Percentiles rank a stretch among this genome's conserved stretches.
These are phyloP conservation scores for Camellia granthamiana DNA, from an alignment of 148 eudicot genomes.

Conservation along the genomic window DNA sequence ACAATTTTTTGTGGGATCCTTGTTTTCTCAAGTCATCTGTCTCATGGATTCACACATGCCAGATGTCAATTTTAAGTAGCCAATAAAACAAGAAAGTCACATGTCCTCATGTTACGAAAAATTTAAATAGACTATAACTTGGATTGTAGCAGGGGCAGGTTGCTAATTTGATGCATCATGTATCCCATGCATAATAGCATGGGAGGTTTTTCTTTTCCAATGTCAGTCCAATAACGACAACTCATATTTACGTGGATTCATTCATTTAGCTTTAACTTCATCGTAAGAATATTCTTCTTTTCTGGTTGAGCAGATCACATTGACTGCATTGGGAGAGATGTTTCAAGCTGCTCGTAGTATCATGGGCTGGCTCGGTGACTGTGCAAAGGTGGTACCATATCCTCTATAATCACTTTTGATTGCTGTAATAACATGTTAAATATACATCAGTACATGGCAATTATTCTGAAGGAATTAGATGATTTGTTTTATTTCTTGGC, in stretches of 20 bases:
- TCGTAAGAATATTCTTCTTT: constrained; percentile 7
- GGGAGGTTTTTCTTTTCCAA: background rate
- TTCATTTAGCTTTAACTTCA: background rate
- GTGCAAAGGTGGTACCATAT: constrained; percentile 79
- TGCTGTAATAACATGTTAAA: constrained; percentile 8
- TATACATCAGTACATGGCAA: background rate
- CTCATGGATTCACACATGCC: background rate
- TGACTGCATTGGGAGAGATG: constrained; percentile 91
- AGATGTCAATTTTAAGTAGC: background rate
- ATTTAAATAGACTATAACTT: constrained; percentile 1
- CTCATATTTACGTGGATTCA: background rate
- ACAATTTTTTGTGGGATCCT: constrained; percentile 2
- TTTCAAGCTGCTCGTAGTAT: constrained; percentile 94
- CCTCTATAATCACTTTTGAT: background rate
- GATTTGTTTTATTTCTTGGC: background rate
- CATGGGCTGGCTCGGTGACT: constrained; percentile 98
- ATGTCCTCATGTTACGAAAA: background rate
- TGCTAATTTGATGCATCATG: background rate
- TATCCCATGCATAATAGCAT: background rate
- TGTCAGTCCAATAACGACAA: background rate
- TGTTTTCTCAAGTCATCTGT: background rate
- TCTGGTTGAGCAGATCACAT: constrained; percentile 54
- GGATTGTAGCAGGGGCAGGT: background rate
- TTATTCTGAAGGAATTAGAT: background rate
- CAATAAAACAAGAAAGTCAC: background rate